phyloP scores from a whole-genome alignment of 495 filamentous ascomycete species.

The Lasiosphaeriaceae sp. region DNA sequence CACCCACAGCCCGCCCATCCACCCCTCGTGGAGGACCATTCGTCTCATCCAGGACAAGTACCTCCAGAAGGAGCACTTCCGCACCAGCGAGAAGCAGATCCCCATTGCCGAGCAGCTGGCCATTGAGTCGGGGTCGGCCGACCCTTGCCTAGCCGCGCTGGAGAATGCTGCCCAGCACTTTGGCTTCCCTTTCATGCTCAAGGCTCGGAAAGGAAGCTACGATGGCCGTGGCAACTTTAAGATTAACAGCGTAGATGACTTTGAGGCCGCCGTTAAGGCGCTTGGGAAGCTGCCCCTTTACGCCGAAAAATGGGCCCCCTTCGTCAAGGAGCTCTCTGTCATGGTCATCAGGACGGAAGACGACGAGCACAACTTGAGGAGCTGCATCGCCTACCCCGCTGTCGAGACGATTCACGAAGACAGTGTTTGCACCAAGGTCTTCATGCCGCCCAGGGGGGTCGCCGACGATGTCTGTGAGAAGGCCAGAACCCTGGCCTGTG shows the following conservation, averaged over 20 bases:
- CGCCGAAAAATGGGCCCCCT: constrained; percentile 86
- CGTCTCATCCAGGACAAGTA: constrained; percentile 96
- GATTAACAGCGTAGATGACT: constrained; percentile 62
- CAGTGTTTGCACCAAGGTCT: constrained; percentile 91
- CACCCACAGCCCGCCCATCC: constrained; percentile 54
- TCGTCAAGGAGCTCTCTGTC: constrained; percentile 82
- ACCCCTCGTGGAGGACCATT: constrained; percentile 86
- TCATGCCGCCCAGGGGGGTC: constrained; percentile 76
- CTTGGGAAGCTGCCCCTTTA: constrained; percentile 73
- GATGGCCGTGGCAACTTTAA: constrained; percentile 91
- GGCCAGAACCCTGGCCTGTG: constrained; percentile 73
- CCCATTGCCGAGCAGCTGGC: constrained; percentile 66
- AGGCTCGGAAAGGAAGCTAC: constrained; percentile 88
- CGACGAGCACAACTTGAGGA: constrained; percentile 44
- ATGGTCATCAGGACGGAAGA: constrained; percentile 93
- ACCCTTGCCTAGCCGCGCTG: constrained; percentile 54
- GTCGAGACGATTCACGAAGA: constrained; percentile 96
- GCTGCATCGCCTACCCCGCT: constrained; percentile 72
- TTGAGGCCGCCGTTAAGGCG: constrained; percentile 62
- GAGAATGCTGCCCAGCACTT: constrained; percentile 58
- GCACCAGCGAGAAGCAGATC: constrained; percentile 51
- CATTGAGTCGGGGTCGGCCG: constrained; percentile 45
- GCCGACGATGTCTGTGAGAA: constrained; percentile 52
- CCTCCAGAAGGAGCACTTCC: constrained; percentile 80
- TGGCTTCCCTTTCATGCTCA: constrained; percentile 91